Conservation (phyloP, 176 grass and related monocot species). For the Chloris gayana region DNA sequence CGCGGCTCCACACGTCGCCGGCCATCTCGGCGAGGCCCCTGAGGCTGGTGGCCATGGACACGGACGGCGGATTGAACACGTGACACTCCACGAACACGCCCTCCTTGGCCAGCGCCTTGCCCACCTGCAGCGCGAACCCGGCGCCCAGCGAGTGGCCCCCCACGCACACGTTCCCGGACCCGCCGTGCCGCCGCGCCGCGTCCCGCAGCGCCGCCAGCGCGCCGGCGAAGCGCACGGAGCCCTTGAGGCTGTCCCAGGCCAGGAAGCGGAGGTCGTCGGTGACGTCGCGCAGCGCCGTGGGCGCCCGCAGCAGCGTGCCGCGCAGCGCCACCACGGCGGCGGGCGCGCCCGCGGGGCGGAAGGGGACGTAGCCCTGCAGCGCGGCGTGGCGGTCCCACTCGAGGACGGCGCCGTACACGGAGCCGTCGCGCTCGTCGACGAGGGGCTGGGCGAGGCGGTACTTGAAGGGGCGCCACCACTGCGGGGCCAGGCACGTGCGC, state of each 20-base stretch:
- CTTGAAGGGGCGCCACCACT: slow-evolving; percentile 89
- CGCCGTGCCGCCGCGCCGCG: slow-evolving; percentile 43
- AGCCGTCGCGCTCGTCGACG: slow-evolving; percentile 72
- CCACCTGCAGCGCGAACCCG: slow-evolving; percentile 83
- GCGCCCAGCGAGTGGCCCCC: slow-evolving; percentile 83
- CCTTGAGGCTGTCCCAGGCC: slow-evolving; percentile 80
- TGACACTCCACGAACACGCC: slow-evolving; percentile 89
- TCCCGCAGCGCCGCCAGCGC: slow-evolving; percentile 56
- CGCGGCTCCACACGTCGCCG: slow-evolving; percentile 60
- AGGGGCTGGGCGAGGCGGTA: slow-evolving; percentile 58
- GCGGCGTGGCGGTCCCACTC: slow-evolving; percentile 79
- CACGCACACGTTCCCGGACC: slow-evolving; percentile 45
- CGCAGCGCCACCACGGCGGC: slow-evolving; percentile 64
- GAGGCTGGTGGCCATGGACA: slow-evolving; percentile 77
- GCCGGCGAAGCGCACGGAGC: slow-evolving; percentile 70
- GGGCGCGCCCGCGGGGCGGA: slow-evolving; percentile 64
- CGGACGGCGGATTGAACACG: slow-evolving; percentile 87
- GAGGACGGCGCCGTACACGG: slow-evolving; percentile 77
- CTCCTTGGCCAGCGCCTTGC: slow-evolving; percentile 79
- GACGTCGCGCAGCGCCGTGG: slow-evolving; percentile 64
- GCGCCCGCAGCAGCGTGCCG: slow-evolving; percentile 60
- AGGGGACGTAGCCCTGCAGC: slow-evolving; percentile 46
- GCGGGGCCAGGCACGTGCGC: slow-evolving; percentile 57
- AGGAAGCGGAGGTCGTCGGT: slow-evolving; percentile 77
- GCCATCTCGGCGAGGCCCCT: slow-evolving; percentile 63